Percentiles rank a stretch among this genome's conserved stretches.
Evolutionary conservation across 169 alveolate species (phyloP).

Genomic region (Eimeria sp.): DNA sequence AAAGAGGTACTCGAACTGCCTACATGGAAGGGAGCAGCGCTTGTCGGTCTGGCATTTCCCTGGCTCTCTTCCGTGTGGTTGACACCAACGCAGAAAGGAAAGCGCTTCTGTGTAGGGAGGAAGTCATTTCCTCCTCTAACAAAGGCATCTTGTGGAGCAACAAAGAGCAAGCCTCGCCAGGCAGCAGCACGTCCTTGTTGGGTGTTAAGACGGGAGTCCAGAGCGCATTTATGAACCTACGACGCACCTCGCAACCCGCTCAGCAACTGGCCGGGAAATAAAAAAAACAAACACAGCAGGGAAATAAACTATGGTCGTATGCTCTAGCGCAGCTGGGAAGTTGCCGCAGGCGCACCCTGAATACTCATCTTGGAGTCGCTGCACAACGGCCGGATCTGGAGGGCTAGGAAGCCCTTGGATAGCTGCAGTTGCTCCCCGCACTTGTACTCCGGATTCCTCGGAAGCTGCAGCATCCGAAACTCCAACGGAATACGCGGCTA

Average conservation of each 20-base stretch:
- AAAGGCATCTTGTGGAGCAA: slow-evolving; percentile 28
- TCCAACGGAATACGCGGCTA: slow-evolving; percentile 48
- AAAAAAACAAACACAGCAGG: background rate
- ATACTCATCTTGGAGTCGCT: slow-evolving; percentile 28
- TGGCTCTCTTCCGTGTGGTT: slow-evolving; percentile 17
- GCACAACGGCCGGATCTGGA: slow-evolving; percentile 27
- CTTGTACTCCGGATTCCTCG: background rate
- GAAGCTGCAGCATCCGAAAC: background rate
- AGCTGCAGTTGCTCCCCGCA: slow-evolving; percentile 3
- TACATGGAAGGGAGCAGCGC: slow-evolving; percentile 60
- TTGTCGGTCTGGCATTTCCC: slow-evolving; percentile 42
- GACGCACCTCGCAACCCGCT: background rate
- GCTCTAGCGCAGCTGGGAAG: background rate
- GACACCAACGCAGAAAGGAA: slow-evolving; percentile 60
- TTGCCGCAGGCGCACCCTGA: background rate
- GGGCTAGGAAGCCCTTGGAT: slow-evolving; percentile 15
- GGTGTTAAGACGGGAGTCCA: slow-evolving; percentile 18
- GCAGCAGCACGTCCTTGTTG: background rate
- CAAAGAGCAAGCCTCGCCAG: slow-evolving; percentile 36
- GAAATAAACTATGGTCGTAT: background rate
- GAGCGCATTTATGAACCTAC: slow-evolving; percentile 22
- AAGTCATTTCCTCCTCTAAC: slow-evolving; percentile 61
- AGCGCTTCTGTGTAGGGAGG: slow-evolving; percentile 41
- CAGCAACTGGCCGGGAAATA: background rate
- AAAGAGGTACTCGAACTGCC: background rate